These are phyloP conservation scores for Nicotiana knightiana DNA, from an alignment of 257 asterid genomes.

Conservation along the genomic window DNA sequence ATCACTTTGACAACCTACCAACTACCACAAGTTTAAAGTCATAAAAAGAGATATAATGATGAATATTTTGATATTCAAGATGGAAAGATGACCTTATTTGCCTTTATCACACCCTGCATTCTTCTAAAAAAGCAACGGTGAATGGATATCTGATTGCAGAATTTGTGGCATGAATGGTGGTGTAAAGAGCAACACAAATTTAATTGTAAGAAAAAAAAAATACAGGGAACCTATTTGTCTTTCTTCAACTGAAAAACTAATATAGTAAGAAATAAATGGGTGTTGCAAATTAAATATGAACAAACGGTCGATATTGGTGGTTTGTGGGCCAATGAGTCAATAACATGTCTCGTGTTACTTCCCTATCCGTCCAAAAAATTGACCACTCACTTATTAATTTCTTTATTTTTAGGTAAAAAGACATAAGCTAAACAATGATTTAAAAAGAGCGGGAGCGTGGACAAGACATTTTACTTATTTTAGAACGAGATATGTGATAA, in stretches of 20 bases:
- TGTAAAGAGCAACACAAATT: neutral
- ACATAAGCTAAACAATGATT: neutral
- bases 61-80: neutral
- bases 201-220: neutral
- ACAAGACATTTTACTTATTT: constrained; percentile 6
- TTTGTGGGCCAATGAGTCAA: constrained; percentile 26
- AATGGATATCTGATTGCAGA: neutral
- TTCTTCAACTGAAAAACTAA: constrained; percentile 1
- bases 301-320: neutral
- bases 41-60: neutral
- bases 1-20: neutral
- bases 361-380: constrained; percentile 22
- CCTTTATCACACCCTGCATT: neutral
- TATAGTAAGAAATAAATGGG: neutral
- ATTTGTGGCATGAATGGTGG: constrained; percentile 6
- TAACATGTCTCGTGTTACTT: constrained; percentile 10
- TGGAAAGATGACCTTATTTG: constrained; percentile 2
- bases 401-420: neutral
- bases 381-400: constrained; percentile 11
- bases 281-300: neutral
- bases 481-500: neutral
- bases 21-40: neutral
- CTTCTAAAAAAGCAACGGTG: neutral
- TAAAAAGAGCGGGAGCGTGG: neutral
- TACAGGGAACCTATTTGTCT: neutral